Evolutionary conservation across 805 yeast species (phyloP), one percentile per base, ranked within the genome.

Genomic region (Ogataea neopini): DNA sequence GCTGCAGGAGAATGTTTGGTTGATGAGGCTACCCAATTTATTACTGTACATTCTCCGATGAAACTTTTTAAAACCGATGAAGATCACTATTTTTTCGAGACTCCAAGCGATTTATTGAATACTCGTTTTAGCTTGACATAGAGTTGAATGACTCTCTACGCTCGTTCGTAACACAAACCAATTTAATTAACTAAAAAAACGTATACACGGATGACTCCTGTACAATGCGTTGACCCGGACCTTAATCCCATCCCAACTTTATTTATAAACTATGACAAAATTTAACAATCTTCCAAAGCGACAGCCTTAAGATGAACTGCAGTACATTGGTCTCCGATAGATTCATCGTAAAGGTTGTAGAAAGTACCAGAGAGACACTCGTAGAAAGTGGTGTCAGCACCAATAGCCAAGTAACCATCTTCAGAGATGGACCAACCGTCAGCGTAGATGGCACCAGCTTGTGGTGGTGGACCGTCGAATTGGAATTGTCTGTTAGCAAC

Each of bases 401-500:
- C 83, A 55, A 78, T 66, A 45, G 80, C 76, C 61, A 78, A 72
- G 67, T 70, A 69, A 35, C 72, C 76, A 26, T 70, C 78, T 40
- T 61, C 54, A 45, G 72, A 59, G 54, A 75, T 70, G 46, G 75
- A 65, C 80, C 80, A 74, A 50, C 80, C 79, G 44, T 72, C 75
- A 57, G 80, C 80, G 59, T 74, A 72, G 50, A 74, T 73, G 45
- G 79, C 70, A 65, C 79, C 79, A 43, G 79, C 83, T 68, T 79
- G 84, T 53, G 83, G 83, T 66, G 81, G 79, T 43, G 83, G 83
- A 59, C 83, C 84, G 60, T 79, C 84, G 59, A 79, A 79, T 68
- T 79, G 84, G 78, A 79, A 79, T 68, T 79, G 84, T 69, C 79
- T 71, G 78, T 77, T 77, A 49, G 82, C 77, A 54, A 78, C 83